Evolutionary conservation across 257 asterid species (phyloP).

Genomic region (Petrea volubilis): DNA sequence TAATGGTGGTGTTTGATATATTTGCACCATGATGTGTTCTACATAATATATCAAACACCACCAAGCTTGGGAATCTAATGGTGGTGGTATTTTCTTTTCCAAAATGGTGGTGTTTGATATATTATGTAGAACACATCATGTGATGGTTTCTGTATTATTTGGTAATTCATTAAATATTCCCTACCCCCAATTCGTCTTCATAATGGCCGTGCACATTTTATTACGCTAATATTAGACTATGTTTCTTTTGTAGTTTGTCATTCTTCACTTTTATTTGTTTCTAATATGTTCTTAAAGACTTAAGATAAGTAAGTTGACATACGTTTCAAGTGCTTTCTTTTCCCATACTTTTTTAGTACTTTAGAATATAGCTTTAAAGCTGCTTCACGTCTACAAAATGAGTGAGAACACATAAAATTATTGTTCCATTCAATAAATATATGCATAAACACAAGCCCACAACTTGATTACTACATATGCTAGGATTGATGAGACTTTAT

Average conservation of each 20-base stretch:
- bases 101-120: too few relatives aligned
- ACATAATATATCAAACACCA: too few relatives aligned
- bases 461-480: not conserved
- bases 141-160: not conserved
- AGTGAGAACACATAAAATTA: not conserved
- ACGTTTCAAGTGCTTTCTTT: slow-evolving; percentile 2
- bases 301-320: not conserved
- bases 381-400: not conserved
- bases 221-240: slow-evolving; percentile 1
- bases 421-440: too few relatives aligned
- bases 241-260: not conserved
- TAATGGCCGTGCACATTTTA: slow-evolving; percentile 1
- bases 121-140: too few relatives aligned
- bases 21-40: too few relatives aligned
- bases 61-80: too few relatives aligned
- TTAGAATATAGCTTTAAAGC: not conserved
- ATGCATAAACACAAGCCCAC: too few relatives aligned
- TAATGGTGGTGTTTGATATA: not conserved
- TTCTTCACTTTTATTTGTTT: not conserved
- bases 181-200: slow-evolving; percentile 4
- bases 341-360: not conserved
- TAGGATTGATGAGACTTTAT: slow-evolving; percentile 1
- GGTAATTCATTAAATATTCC: not conserved
- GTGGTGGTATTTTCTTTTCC: too few relatives aligned
- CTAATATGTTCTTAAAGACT: not conserved